Percentiles rank a stretch among this genome's conserved stretches.
These are phyloP conservation scores for Capsicum chinense DNA, from an alignment of 257 asterid genomes.

Conservation along the genomic window DNA sequence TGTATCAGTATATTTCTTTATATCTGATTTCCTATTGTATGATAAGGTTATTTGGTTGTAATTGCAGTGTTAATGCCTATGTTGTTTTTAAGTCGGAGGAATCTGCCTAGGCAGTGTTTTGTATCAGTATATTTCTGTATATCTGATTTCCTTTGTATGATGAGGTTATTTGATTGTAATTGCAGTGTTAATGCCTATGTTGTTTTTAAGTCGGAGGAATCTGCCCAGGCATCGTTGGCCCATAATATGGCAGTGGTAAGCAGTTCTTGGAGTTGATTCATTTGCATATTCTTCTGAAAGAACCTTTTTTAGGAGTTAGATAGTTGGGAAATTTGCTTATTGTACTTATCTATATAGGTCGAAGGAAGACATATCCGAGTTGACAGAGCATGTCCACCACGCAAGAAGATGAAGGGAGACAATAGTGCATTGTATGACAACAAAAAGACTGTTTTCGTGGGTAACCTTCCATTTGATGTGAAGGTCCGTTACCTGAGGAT, in stretches of 20 bases:
- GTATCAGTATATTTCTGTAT: background rate
- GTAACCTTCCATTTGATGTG: conserved; percentile 96
- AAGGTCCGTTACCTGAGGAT: conserved; percentile 53
- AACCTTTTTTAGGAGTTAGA: background rate
- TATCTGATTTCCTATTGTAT: conserved; percentile 14
- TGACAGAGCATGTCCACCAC: conserved; percentile 98
- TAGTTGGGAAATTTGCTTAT: background rate
- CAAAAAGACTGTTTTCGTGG: conserved; percentile 83
- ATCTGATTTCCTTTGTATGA: conserved; percentile 13
- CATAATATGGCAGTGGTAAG: conserved; percentile 96
- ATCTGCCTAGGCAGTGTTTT: conserved; percentile 76
- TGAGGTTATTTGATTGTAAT: conserved; percentile 25
- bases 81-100: conserved; percentile 87
- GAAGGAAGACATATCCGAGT: conserved; percentile 94
- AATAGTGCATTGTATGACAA: conserved; percentile 64
- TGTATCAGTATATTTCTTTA: background rate
- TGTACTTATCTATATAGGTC: conserved; percentile 54
- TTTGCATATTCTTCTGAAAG: conserved; percentile 18
- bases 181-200: conserved; percentile 92
- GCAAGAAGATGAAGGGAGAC: conserved; percentile 90
- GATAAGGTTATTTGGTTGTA: conserved; percentile 13
- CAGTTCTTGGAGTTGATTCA: conserved; percentile 11
- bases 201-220: conserved; percentile 84
- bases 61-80: conserved; percentile 89
- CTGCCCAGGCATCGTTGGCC: conserved; percentile 81